These are phyloP conservation scores for Pythium vanterpoolii DNA, from an alignment of 352 stramenopile genomes.

Conservation along the genomic window DNA sequence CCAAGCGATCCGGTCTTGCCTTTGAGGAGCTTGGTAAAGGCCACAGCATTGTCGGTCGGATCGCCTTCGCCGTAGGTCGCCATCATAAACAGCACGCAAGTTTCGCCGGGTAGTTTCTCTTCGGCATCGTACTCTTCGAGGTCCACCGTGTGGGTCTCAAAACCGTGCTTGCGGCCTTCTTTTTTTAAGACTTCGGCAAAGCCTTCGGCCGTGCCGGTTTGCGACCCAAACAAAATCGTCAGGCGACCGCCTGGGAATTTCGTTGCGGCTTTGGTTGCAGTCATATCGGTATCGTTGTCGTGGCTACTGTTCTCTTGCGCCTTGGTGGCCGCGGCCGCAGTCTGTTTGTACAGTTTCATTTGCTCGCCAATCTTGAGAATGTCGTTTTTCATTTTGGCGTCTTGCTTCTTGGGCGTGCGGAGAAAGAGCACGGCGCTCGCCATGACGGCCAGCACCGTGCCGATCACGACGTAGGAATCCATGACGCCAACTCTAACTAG, in stretches of 20 bases:
- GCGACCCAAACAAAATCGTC: slow-evolving; percentile 95
- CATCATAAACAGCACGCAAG: slow-evolving; percentile 92
- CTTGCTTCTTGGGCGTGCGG: slow-evolving; percentile 48
- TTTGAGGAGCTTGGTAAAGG: slow-evolving; percentile 92
- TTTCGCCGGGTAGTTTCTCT: slow-evolving; percentile 35
- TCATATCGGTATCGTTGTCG: too few species aligned
- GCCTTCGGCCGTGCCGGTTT: slow-evolving; percentile 97
- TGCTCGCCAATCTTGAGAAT: slow-evolving; percentile 70
- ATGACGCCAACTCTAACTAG: too few species aligned
- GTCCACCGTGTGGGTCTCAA: slow-evolving; percentile 87
- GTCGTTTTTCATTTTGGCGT: slow-evolving; percentile 55
- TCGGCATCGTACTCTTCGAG: slow-evolving; percentile 94
- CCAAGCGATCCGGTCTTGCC: slow-evolving; percentile 36
- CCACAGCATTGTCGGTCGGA: slow-evolving; percentile 95
- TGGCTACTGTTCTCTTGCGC: neutral
- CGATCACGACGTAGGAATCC: slow-evolving; percentile 67
- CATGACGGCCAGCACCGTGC: slow-evolving; percentile 63
- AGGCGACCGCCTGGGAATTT: slow-evolving; percentile 69
- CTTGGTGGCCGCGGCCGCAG: slow-evolving; percentile 30
- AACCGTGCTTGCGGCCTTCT: slow-evolving; percentile 86
- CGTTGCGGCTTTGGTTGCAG: neutral
- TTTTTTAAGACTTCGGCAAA: slow-evolving; percentile 94
- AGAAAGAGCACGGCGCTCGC: slow-evolving; percentile 62
- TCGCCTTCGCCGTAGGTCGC: slow-evolving; percentile 98
- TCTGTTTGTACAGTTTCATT: slow-evolving; percentile 83